Conservation (phyloP, 2,329 filamentous ascomycete genomes). For the Curvularia sp. region DNA sequence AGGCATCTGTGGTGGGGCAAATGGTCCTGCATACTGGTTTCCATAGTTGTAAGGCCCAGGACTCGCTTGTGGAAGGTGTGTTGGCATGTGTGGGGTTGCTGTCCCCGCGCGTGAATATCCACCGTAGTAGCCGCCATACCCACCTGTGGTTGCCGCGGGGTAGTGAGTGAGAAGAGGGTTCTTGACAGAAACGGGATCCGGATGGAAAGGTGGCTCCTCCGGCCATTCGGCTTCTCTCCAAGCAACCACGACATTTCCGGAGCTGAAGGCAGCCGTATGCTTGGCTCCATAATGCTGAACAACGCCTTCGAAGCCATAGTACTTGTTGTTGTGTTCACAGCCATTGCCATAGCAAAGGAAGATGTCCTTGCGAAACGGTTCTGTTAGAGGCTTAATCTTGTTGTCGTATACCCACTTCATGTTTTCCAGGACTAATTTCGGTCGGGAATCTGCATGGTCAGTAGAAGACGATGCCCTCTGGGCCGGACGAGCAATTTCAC, state of each 20-base stretch:
- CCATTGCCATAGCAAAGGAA: constrained; percentile 73
- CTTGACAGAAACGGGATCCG: constrained; percentile 61
- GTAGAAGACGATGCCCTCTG: constrained; percentile 13
- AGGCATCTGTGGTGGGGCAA: constrained; percentile 45
- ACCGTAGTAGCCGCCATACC: constrained; percentile 44
- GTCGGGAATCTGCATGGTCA: constrained; percentile 56
- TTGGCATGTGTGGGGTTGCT: constrained; percentile 47
- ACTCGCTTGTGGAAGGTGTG: constrained; percentile 47
- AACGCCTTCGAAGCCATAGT: constrained; percentile 78
- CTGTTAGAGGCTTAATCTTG: constrained; percentile 75
- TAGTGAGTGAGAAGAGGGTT: constrained; percentile 46
- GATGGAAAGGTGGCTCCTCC: constrained; percentile 73
- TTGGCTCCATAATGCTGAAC: constrained; percentile 86
- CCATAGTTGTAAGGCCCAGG: constrained; percentile 49
- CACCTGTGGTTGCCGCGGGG: constrained; percentile 29
- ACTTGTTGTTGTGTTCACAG: constrained; percentile 70
- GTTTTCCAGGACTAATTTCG: constrained; percentile 76
- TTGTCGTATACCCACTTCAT: constrained; percentile 87
- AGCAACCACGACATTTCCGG: constrained; percentile 74
- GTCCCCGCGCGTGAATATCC: constrained; percentile 50
- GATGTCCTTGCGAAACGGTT: constrained; percentile 71
- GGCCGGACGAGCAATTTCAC: constrained; percentile 53
- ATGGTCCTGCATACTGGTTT: constrained; percentile 47
- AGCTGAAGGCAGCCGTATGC: constrained; percentile 73
- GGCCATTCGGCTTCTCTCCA: constrained; percentile 84